These are phyloP conservation scores for Salix viminalis DNA, from an alignment of 345 rosid genomes.

Conservation along the genomic window DNA sequence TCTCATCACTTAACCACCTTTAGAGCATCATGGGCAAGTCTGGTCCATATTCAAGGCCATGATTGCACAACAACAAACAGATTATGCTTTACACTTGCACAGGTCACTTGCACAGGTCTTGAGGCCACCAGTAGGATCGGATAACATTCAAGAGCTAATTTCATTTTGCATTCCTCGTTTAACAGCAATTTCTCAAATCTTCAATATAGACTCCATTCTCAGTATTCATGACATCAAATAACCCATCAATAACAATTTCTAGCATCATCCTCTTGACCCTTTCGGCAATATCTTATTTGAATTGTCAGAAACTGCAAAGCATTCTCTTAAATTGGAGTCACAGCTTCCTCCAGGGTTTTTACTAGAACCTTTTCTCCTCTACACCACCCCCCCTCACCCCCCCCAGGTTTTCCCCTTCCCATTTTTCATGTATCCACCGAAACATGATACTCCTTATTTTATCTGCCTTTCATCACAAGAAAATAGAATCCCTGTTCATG, in stretches of 20 bases:
- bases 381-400: not conserved
- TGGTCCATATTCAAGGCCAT: not conserved
- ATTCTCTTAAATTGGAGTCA: too few species aligned
- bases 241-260: not conserved
- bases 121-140: not conserved
- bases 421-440: too few species aligned
- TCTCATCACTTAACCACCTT: not conserved
- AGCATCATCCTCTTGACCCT: not conserved
- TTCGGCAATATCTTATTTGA: not conserved
- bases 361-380: not conserved
- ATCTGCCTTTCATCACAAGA: not conserved
- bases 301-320: not conserved
- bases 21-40: not conserved
- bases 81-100: not conserved
- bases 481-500: not conserved
- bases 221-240: not conserved
- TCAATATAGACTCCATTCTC: not conserved
- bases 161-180: not conserved
- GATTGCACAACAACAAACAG: not conserved
- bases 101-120: not conserved
- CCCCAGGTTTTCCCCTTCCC: not conserved
- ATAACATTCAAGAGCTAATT: not conserved
- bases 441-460: not conserved
- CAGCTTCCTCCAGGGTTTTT: not conserved
- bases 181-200: not conserved